Base-by-base conservation (phyloP, 2,329 filamentous ascomycete species). In the Colletotrichum shisoi region DNA sequence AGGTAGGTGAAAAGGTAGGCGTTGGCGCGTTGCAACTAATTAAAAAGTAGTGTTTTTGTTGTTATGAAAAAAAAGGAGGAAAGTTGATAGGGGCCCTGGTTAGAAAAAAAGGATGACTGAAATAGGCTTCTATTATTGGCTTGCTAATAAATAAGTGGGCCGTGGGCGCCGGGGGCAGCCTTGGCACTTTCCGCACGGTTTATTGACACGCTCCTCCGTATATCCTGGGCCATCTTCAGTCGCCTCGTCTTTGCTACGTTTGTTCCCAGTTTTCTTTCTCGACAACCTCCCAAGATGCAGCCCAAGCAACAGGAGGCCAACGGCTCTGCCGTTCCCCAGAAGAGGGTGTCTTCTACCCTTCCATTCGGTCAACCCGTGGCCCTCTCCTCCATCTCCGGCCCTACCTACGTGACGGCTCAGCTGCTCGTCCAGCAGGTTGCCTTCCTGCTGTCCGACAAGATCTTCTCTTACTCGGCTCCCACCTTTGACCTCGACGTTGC, bases 381-480 rank as follows among this genome's bases (percentile, higher is more conserved):
- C 27, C 77, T 88, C 67, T 78, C 83, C 40, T 82, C 85, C 73
- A 91, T 98, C 78, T 89, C 86, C 68, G 95, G 94, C 17, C 92
- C 94, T 71, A 95, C 92, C 63, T 99, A 99, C 80, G 86, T 94
- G 69, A 98, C 94, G 46, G 92, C 93, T 37, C 95, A 99, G 81
- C 89, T 93, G 24, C 87, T 99, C 63, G 91, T 98, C 71, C 95
- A 99, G 82, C 95, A 99, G 80, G 91, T 98, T 71, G 93, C 94
- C 69, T 99, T 97, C 81, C 87, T 92, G 70, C 85, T 99, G 69
- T 98, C 94, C 63, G 94, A 98, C 84, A 97, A 96, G 84, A 89
- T 98, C 81, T 99, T 97, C 82, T 91, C 94, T 63, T 98, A 96
- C 83, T 98, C 94, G 3, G 93, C 94, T 34, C 92, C 96, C 75